A percentile compares a stretch with the other conserved stretches of the same genome.
Conservation (phyloP, 2,329 filamentous ascomycete species). For the Mycosphaerelloides madeirae region DNA sequence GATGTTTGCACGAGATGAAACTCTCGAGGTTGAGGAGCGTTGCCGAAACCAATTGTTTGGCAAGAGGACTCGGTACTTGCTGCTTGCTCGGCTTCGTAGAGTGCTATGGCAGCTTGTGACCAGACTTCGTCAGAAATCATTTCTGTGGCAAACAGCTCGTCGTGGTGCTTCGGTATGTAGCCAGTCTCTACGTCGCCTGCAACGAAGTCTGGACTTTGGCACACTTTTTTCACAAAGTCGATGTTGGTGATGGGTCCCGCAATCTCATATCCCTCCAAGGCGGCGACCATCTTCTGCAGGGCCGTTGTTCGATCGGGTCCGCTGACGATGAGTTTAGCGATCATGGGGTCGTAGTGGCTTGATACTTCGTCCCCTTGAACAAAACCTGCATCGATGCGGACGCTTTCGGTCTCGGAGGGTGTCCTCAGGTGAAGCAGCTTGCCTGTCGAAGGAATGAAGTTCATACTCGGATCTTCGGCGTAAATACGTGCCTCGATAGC, state of each 20-base stretch:
- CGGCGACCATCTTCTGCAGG: slow-evolving; percentile 73
- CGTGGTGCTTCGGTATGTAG: slow-evolving; percentile 84
- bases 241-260: slow-evolving; percentile 93
- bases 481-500: slow-evolving; percentile 97
- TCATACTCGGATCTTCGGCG: slow-evolving; percentile 85
- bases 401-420: slow-evolving; percentile 62
- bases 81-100: slow-evolving; percentile 46
- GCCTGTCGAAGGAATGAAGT: slow-evolving; percentile 92
- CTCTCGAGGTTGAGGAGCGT: slow-evolving; percentile 55
- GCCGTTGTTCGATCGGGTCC: slow-evolving; percentile 73
- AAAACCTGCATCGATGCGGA: slow-evolving; percentile 92
- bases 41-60: slow-evolving; percentile 53
- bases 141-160: slow-evolving; percentile 66
- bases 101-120: slow-evolving; percentile 77
- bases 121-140: slow-evolving; percentile 67
- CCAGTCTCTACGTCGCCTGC: slow-evolving; percentile 88
- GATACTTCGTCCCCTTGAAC: slow-evolving; percentile 87
- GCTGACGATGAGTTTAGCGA: slow-evolving; percentile 91
- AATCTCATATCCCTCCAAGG: slow-evolving; percentile 84
- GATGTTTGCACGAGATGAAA: slow-evolving; percentile 51
- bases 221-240: slow-evolving; percentile 88
- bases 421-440: slow-evolving; percentile 77
- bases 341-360: slow-evolving; percentile 97
- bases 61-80: slow-evolving; percentile 23
- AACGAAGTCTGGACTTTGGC: slow-evolving; percentile 75